Evolutionary conservation across 805 yeast genomes (phyloP), one percentile per base, ranked within the genome.

Genomic region (Yamadazyma sp.): DNA sequence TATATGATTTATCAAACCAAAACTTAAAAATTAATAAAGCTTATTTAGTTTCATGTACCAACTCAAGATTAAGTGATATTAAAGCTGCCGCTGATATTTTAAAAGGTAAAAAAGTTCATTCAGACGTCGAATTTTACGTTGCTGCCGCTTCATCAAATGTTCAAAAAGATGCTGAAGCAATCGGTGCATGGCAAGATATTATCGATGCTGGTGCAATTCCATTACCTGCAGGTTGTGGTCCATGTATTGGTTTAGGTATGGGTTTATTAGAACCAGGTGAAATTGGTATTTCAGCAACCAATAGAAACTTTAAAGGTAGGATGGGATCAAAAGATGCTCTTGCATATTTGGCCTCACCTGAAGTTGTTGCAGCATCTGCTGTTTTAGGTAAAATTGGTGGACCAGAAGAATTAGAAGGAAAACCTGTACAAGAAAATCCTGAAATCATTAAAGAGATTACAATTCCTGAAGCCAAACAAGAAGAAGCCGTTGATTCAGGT

Each of bases 201-300:
- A 53, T 93, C 31, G 91, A 82, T 37, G 96, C 98, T 7, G 99
- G 99, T 35, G 95, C 96, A 40, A 85, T 69, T 50, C 86, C 96
- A 23, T 76, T 93, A 49, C 98, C 98, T 14, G 95, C 98, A 11
- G 99, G 99, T 15, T 93, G 99, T 69, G 99, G 99, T 30, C 99
- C 99, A 16, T 93, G 99, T 70, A 93, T 93, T 55, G 99, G 99
- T 23, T 70, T 93, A 37, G 99, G 99, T 37, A 74, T 94, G 19
- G 99, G 99, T 32, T 69, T 93, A 45, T 70, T 93, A 48, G 81
- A 93, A 62, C 91, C 86, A 23, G 98, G 98, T 29, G 98, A 93
- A 62, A 95, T 93, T 40, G 98, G 99, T 46, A 93, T 93, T 52
- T 86, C 96, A 45, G 98, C 98, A 39, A 93, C 98, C 6, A 93